phyloP scores from a whole-genome alignment of 352 stramenopile genomes.

The Thraustochytrium striatum region DNA sequence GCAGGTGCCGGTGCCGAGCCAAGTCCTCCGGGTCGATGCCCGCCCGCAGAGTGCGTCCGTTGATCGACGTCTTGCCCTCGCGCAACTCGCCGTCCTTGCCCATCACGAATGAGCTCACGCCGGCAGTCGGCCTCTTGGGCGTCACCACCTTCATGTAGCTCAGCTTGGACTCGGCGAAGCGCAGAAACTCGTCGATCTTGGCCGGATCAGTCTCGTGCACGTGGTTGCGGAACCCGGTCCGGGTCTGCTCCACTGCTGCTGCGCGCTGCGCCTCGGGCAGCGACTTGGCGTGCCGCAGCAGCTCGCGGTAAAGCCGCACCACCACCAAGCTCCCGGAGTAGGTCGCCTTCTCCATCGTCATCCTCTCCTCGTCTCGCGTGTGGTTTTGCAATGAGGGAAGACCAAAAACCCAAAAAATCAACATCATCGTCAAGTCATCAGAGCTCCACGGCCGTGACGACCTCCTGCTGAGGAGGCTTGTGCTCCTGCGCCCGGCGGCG shows the following conservation, averaged over 20 bases:
- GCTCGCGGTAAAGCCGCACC: not conserved
- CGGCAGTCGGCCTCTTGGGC: not conserved
- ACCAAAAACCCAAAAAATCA: too few species aligned
- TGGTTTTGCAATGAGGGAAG: too few species aligned
- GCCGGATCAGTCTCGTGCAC: not conserved
- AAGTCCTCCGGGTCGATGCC: conserved; percentile 24
- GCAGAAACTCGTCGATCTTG: not conserved
- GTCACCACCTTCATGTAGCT: conserved; percentile 40
- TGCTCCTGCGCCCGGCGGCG: too few species aligned
- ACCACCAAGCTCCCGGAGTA: not conserved
- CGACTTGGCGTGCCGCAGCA: not conserved
- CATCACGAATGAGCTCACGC: not conserved
- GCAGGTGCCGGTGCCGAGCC: not conserved
- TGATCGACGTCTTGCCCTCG: not conserved
- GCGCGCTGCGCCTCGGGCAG: conserved; percentile 26
- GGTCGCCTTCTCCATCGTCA: too few species aligned
- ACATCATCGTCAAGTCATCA: too few species aligned
- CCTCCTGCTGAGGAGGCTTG: too few species aligned
- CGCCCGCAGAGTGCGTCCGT: not conserved
- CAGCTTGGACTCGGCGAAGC: conserved; percentile 15
- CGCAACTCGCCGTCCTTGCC: not conserved
- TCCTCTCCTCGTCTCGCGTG: too few species aligned
- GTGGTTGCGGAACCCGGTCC: not conserved
- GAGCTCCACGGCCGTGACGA: too few species aligned
- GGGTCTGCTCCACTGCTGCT: not conserved